Conservation (phyloP, 352 stramenopile genomes). For the Phytophthora agathidicida region DNA sequence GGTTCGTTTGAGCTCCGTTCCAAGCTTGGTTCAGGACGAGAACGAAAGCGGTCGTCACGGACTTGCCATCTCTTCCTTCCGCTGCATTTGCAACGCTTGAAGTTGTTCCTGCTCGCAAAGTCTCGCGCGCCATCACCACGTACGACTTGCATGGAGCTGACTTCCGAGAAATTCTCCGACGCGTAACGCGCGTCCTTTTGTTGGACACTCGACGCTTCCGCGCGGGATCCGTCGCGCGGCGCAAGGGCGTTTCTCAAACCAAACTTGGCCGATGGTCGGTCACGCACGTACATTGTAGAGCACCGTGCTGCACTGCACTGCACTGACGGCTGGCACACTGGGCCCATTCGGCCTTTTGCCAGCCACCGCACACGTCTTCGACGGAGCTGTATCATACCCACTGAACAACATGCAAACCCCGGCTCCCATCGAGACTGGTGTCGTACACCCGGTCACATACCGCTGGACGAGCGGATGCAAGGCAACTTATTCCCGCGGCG, state of each 20-base stretch:
- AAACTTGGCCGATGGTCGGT: conserved; percentile 10
- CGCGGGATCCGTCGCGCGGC: conserved; percentile 19
- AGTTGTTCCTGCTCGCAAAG: conserved; percentile 6
- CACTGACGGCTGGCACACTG: no score
- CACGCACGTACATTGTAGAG: conserved; percentile 1
- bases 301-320: no score
- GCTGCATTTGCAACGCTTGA: conserved; percentile 31
- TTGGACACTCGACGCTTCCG: conserved; percentile 7
- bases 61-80: conserved; percentile 17
- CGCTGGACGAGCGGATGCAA: conserved; percentile 30
- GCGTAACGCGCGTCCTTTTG: conserved; percentile 36
- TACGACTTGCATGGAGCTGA: conserved; percentile 12
- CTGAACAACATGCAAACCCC: conserved; percentile 13
- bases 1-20: conserved; percentile 8
- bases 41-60: conserved; percentile 10
- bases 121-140: not conserved
- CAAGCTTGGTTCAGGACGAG: not conserved
- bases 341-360: conserved; percentile 36
- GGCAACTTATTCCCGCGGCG: not conserved
- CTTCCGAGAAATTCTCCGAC: conserved; percentile 32
- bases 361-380: conserved; percentile 18
- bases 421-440: conserved; percentile 12
- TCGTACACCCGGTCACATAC: conserved; percentile 27
- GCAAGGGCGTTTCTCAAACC: conserved; percentile 26
- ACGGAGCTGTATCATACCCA: conserved; percentile 10